Percentiles rank a stretch among this genome's conserved stretches.
Conservation (phyloP, 371 early-diverging fungal species). For the Batkoa obscura region DNA sequence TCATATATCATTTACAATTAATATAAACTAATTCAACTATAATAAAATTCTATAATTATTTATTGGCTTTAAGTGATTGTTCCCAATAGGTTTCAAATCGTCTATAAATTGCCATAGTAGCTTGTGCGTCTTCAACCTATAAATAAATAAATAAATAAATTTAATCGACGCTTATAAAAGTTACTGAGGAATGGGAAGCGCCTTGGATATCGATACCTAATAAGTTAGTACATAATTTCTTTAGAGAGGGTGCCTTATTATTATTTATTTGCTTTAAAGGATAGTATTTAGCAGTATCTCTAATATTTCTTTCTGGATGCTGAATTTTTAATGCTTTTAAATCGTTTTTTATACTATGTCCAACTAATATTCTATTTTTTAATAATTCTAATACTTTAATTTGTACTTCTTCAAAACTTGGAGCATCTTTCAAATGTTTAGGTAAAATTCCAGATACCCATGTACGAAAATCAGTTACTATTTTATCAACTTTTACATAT, state of each 20-base stretch:
- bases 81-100: too few relatives aligned
- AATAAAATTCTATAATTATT: too few relatives aligned
- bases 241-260: too few relatives aligned
- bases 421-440: constrained; percentile 30
- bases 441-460: constrained; percentile 83
- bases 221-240: constrained; percentile 41
- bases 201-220: constrained; percentile 64
- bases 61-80: too few relatives aligned
- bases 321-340: too few relatives aligned
- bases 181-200: constrained; percentile 73
- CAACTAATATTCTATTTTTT: constrained; percentile 68
- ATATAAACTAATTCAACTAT: too few relatives aligned
- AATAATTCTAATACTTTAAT: constrained; percentile 51
- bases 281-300: too few relatives aligned
- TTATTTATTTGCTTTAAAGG: too few relatives aligned
- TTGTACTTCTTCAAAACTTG: constrained; percentile 54
- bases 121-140: constrained; percentile 71
- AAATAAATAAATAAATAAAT: not conserved
- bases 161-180: too few relatives aligned
- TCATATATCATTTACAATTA: too few relatives aligned
- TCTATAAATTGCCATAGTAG: constrained; percentile 77
- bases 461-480: constrained; percentile 85
- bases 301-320: too few relatives aligned
- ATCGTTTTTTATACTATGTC: constrained; percentile 83
- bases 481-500: constrained; percentile 61